Conservation (phyloP, 1,284 basidiomycete species). For the Mrakiaceae sp. region DNA sequence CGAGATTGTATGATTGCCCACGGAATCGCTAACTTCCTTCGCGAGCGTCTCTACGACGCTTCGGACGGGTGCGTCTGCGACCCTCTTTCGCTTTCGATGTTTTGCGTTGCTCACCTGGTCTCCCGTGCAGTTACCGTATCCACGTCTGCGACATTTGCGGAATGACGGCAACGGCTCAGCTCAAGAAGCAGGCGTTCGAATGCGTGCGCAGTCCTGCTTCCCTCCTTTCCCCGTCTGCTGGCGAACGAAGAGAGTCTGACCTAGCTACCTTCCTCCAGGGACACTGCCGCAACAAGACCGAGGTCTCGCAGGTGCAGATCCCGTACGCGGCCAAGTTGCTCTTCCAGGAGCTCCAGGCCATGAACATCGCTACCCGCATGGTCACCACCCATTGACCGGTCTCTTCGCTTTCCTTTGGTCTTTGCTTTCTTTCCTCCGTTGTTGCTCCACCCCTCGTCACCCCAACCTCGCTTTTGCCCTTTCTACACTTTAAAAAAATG, state of each 20-base stretch:
- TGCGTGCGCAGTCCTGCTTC: slow-evolving; percentile 44
- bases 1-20: slow-evolving; percentile 99
- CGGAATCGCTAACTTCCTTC: slow-evolving; percentile 94
- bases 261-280: slow-evolving; percentile 45
- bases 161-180: slow-evolving; percentile 85
- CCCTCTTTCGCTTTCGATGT: neutral
- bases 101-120: neutral
- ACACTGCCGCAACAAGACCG: slow-evolving; percentile 88
- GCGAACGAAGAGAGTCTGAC: no score
- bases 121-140: slow-evolving; percentile 61
- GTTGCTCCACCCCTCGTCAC: neutral
- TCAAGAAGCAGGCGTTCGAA: slow-evolving; percentile 47
- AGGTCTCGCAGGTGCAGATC: slow-evolving; percentile 79
- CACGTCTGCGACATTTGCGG: slow-evolving; percentile 96
- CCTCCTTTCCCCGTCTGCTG: neutral
- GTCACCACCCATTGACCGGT: slow-evolving; percentile 49
- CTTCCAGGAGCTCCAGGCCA: slow-evolving; percentile 77
- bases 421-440: neutral
- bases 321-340: slow-evolving; percentile 84
- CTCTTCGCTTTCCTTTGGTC: neutral
- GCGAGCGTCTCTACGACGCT: slow-evolving; percentile 84
- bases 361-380: slow-evolving; percentile 77
- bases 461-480: neutral
- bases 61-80: slow-evolving; percentile 13
- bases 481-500: neutral